Base-by-base conservation (phyloP, 2,329 filamentous ascomycete species). In the Diaporthe batatas region DNA sequence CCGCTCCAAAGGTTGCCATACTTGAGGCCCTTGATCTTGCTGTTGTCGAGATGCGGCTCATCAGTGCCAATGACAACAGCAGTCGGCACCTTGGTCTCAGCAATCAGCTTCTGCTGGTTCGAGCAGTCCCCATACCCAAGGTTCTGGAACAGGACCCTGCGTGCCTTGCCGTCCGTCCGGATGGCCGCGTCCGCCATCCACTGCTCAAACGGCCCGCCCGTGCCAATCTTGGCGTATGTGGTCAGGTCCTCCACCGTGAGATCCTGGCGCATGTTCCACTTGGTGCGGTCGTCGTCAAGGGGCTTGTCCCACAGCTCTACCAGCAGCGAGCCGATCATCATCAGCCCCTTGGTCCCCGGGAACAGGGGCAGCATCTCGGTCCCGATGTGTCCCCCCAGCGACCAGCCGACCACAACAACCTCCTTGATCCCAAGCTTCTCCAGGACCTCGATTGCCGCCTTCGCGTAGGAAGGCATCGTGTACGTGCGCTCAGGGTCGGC, bases 391-490 rank as follows among this genome's bases (percentile, higher is more conserved):
- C 21, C 54, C 18, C 32, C 54, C 7, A 58, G 32, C 3, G 32
- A 36, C 54, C 54, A 58, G 54, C 54, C 32, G 54, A 58, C 54
- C n/a, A 58, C 32, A 39, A 39, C 32, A 58, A 39, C 32, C 34
- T 58, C 54, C 54, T 36, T 58, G 23, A 39, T 58, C 54, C 10
- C 54, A 23, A 36, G 54, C 54, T 39, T 58, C 54, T 58, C 54
- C 34, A 58, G 11, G 34, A 39, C 54, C 32, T 58, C 54, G 32
- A 58, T 21, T 23, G 54, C 54, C 21, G 32, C 54, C 10, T 58
- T 58, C 6, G 32, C 54, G 10, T 58, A 58, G 21, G 32, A 21
- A 7, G 32, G 54, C 32, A 39, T 58, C 21, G 32, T 58, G 21
- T 58, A 23, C 10, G 54, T 16, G 54, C 32, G 32, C 6, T 58